A percentile compares a stretch with the other conserved stretches of the same genome.
phyloP scores from a whole-genome alignment of 306 rosid genomes.

The Albizia julibrissin region DNA sequence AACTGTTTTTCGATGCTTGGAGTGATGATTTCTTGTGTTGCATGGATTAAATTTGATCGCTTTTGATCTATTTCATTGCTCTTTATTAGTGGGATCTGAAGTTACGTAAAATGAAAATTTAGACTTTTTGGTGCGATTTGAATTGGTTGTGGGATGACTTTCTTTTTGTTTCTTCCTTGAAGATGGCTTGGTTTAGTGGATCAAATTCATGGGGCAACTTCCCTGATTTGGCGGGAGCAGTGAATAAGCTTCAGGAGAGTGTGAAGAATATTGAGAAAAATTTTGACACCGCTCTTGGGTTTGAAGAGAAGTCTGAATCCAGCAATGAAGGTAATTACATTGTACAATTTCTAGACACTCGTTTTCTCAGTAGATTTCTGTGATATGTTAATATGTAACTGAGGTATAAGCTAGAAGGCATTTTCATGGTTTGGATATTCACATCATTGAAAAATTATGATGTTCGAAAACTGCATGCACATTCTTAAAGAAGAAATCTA shows the following conservation, averaged over 20 bases:
- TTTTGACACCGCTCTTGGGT: slow-evolving; percentile 90
- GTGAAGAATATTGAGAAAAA: slow-evolving; percentile 97
- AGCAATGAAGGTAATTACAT: slow-evolving; percentile 71
- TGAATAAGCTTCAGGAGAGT: slow-evolving; percentile 98
- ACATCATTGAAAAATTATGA: background rate
- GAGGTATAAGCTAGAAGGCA: slow-evolving; percentile 17
- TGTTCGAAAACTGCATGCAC: background rate
- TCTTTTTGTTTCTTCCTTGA: slow-evolving; percentile 37
- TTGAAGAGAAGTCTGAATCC: slow-evolving; percentile 78
- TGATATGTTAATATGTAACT: slow-evolving; percentile 19
- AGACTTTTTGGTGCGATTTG: slow-evolving; percentile 32
- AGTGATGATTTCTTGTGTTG: slow-evolving; percentile 1
- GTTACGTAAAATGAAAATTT: slow-evolving; percentile 17
- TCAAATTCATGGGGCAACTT: slow-evolving; percentile 84
- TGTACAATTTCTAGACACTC: slow-evolving; percentile 24
- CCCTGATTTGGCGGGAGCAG: slow-evolving; percentile 97
- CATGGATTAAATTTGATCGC: background rate
- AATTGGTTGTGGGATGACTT: slow-evolving; percentile 37
- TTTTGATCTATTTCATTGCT: slow-evolving; percentile 14
- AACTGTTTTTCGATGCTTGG: background rate
- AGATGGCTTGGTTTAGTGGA: slow-evolving; percentile 96
- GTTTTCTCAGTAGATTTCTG: slow-evolving; percentile 14
- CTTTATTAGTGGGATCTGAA: slow-evolving; percentile 33
- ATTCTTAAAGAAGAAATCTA: slow-evolving; percentile 7
- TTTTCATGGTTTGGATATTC: background rate